Evolutionary conservation across 805 yeast species (phyloP), one percentile per base, ranked within the genome.

Genomic region (Candida schatavii): DNA sequence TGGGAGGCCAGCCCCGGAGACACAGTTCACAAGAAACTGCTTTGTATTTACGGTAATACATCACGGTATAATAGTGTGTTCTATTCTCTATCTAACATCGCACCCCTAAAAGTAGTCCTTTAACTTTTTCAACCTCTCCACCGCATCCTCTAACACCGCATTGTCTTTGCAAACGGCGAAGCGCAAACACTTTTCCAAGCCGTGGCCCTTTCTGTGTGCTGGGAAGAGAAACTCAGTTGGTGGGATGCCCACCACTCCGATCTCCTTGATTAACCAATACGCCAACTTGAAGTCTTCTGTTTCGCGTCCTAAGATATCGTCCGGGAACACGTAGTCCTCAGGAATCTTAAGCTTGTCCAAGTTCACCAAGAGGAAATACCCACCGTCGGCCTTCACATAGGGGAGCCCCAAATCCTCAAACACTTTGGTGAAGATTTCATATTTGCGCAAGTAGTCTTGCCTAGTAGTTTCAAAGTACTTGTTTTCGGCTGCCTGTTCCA

Each of bases 121-220:
- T 55, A 91, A 74, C 31, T 78, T 78, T 54, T 77, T 70, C 50
- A 93, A 75, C 63, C 89, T 80, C 45, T 69, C 77, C 18, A 83
- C 96, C 0, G 98, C 97, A 50, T 84, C 88, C 50, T 79, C 82
- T 49, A 93, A 73, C 45, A 87, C 73, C 3, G 69, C 74, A 58
- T 93, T 95, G 53, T 86, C 96, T 68, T 93, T 93, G 74, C 99
- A 93, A 15, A 93, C 95, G 13, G 99, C 98, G 62, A 93, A 90
- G 57, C 99, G 81, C 46, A 93, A 70, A 58, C 88, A 78, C 52
- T 87, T 83, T 58, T 90, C 96, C 42, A 91, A 89, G 14, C 83
- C 80, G 42, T 77, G 70, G 25, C 85, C 89, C 17, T 46, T 46
- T 51, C 71, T 62, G 49, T 85, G 81, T 45, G 78, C 81, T 7